Evolutionary conservation across 345 rosid species (phyloP), one percentile per base, ranked within the genome.

Genomic region (Eutrema japonicum): DNA sequence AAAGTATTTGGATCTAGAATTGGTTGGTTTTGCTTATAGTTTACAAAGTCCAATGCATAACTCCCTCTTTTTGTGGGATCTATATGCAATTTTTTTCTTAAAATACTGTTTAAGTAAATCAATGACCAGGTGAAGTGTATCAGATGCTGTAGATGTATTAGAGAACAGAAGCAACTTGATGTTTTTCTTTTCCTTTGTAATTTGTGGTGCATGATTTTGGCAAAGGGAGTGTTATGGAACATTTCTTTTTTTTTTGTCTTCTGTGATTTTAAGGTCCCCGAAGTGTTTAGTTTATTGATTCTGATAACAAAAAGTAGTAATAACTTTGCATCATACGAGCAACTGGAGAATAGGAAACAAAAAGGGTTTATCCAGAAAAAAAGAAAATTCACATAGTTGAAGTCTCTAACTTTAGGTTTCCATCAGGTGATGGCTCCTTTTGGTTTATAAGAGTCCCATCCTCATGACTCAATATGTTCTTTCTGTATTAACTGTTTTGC

Each of bases 11-110:
- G 55, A 70, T 70, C 40, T 22, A 12, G 48, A 64, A 40, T 64
- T 12, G 8, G 26, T 56, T 47, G 63, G 66, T 12, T 64, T 56
- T 52, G 64, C 32, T 71, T 5, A 49, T 35, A 56, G 66, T 71
- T 41, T 33, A 64, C 68, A 58, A 18, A 47, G 4, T 77, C 76
- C 80, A 70, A 77, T 77, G 66, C 60, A 40, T 7, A 16, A 69
- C 35, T 22, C 12, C 43, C 12, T 54, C 45, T 43, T 54, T 57
- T 42, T 36, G 46, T 69, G 36, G 43, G 42, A 61, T 61, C 57
- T 41, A 3, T 6, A 68, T 75, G 64, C 49, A 43, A 1, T 3
- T 47, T 2, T 47, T 63, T 40, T 33, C 58, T 49, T 58, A 32
- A 14, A 41, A 48, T 40, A 41, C 1, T 48, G 29, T 40, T 70